These are phyloP conservation scores for Boechera retrofracta DNA, from an alignment of 345 rosid genomes.

Conservation along the genomic window DNA sequence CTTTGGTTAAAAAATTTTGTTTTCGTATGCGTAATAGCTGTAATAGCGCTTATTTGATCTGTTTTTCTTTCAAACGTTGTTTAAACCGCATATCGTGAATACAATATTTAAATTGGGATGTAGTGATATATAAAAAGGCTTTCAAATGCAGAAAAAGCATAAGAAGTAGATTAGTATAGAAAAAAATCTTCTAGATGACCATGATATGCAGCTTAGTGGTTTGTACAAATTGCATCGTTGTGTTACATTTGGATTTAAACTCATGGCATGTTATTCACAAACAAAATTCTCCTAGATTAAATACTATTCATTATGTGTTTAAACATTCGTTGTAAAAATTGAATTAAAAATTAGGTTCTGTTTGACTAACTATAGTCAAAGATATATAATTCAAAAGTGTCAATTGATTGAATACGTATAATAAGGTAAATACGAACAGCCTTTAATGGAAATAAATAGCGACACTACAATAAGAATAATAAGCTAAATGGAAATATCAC, in stretches of 20 bases:
- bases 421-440: not conserved
- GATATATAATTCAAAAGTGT: constrained; percentile 5
- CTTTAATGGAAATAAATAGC: not conserved
- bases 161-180: not conserved
- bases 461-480: not conserved
- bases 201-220: not conserved
- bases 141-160: not conserved
- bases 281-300: not conserved
- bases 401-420: not conserved
- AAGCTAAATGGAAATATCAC: not conserved
- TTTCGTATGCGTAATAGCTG: not conserved
- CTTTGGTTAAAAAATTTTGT: not conserved
- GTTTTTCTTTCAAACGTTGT: not conserved
- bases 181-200: not conserved
- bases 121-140: not conserved
- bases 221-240: not conserved
- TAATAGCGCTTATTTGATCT: no score
- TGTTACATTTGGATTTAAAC: not conserved
- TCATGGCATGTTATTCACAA: not conserved
- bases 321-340: not conserved
- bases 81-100: not conserved
- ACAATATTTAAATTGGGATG: not conserved
- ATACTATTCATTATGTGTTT: not conserved
- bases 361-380: constrained; percentile 30
- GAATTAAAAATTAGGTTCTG: not conserved